Evolutionary conservation across 441 rosid species (phyloP).

Genomic region (Corymbia calophylla): DNA sequence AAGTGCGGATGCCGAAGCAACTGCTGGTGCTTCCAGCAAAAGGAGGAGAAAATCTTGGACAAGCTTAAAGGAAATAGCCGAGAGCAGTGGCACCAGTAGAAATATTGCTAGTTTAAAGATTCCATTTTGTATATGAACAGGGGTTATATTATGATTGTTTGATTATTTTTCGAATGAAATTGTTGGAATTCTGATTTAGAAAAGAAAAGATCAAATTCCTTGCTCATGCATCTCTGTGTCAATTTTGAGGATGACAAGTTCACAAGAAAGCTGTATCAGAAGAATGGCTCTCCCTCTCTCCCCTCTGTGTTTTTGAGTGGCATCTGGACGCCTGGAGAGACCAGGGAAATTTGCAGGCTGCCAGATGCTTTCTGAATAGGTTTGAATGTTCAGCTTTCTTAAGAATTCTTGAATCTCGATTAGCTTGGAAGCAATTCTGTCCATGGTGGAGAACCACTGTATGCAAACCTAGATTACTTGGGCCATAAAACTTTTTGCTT

Average conservation of each 20-base stretch:
- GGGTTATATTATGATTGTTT: background rate
- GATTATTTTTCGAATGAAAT: background rate
- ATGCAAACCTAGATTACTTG: background rate
- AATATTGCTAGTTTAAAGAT: constrained; percentile 13
- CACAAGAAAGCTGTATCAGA: background rate
- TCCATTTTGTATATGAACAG: constrained; percentile 29
- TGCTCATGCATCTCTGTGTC: background rate
- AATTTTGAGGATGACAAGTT: background rate
- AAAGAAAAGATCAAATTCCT: background rate
- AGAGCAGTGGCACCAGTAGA: constrained; percentile 10
- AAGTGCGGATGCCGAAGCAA: constrained; percentile 11
- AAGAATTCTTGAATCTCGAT: background rate
- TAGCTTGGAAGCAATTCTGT: background rate
- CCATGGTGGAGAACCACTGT: background rate
- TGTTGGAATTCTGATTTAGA: background rate
- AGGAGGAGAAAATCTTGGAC: constrained; percentile 56
- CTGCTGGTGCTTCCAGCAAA: constrained; percentile 22
- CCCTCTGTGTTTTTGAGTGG: background rate
- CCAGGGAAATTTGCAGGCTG: background rate
- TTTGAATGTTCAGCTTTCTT: background rate
- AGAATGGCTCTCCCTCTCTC: background rate
- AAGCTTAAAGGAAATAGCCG: constrained; percentile 49
- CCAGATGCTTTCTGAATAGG: background rate
- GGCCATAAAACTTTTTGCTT: background rate
- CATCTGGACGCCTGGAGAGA: background rate